Evolutionary conservation across 192 early-diverging fungal species (phyloP).

Genomic region (Rhizoclosmatium globosum): DNA sequence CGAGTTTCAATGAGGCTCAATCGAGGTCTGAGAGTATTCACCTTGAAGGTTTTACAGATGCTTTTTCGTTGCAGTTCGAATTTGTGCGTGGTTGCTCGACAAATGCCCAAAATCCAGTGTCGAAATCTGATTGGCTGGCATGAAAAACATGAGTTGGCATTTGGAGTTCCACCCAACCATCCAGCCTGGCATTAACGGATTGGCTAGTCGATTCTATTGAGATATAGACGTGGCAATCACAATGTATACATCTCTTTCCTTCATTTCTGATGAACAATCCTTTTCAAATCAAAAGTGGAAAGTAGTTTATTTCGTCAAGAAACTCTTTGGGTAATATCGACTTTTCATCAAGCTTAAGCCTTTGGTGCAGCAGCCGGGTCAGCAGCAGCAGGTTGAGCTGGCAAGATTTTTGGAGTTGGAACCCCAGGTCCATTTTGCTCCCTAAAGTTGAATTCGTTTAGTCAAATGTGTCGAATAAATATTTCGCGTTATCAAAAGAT

Average conservation of each 20-base stretch:
- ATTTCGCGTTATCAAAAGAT: not conserved
- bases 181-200: not conserved
- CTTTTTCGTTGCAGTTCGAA: not conserved
- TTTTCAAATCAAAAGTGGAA: no score
- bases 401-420: conserved; percentile 37
- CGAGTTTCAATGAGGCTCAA: not conserved
- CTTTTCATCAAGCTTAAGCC: not conserved
- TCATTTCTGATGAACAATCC: not conserved
- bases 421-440: conserved; percentile 53
- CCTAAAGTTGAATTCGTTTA: conserved; percentile 27
- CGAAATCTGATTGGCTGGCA: not conserved
- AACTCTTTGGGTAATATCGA: no score
- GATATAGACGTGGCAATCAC: not conserved
- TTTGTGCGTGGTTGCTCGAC: conserved; percentile 8
- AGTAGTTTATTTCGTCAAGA: no score
- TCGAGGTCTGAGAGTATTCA: not conserved
- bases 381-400: conserved; percentile 23
- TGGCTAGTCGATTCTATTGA: not conserved
- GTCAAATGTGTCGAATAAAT: not conserved
- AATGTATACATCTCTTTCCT: not conserved
- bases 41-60: not conserved
- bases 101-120: not conserved
- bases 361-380: conserved; percentile 12
- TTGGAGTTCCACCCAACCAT: not conserved
- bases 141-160: not conserved